Evolutionary conservation across 345 rosid genomes (phyloP), one percentile per base, ranked within the genome.

Genomic region (Excoecaria agallocha): DNA sequence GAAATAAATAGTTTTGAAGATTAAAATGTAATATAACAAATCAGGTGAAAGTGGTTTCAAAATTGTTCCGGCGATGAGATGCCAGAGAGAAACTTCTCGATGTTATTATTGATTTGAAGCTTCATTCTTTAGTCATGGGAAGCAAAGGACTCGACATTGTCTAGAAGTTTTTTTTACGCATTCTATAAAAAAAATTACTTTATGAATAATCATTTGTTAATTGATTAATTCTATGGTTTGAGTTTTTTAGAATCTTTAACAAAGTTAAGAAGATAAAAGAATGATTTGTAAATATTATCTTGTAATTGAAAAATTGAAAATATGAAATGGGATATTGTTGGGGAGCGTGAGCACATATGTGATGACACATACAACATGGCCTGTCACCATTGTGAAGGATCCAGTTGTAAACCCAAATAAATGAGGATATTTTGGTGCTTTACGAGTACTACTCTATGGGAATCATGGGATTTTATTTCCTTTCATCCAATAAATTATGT

Each of bases 111-210:
- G 96, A 86, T 81, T 89, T 93, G 68, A 91, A 96, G 72, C 85
- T 96, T 68, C 98, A 96, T 60, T 90, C 91, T 51, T 12, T 96
- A 66, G 89, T 91, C 57, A 87, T 96, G 91, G 99, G 98, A 74
- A 91, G 96, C 89, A 84, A 98, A 84, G 99, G 98, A 62, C 97
- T 90, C 10, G 89, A 91, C 70, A 87, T 93, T n/a, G 83, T 96
- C 37, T 76, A 79, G 77, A 93, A 98, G 99, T 88, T n/a, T n/a
- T n/a, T n/a, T n/a, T n/a, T n/a, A 0, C n/a, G n/a, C n/a, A n/a
- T n/a, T n/a, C n/a, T n/a, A n/a, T n/a, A n/a, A n/a, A n/a, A n/a
- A n/a, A n/a, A n/a, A n/a, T n/a, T n/a, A n/a, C n/a, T n/a, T n/a
- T n/a, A n/a, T n/a, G n/a, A n/a, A n/a, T n/a, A n/a, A n/a, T n/a